phyloP scores from a whole-genome alignment of 2,329 filamentous ascomycete species.

The Colletotrichum euphorbiae region DNA sequence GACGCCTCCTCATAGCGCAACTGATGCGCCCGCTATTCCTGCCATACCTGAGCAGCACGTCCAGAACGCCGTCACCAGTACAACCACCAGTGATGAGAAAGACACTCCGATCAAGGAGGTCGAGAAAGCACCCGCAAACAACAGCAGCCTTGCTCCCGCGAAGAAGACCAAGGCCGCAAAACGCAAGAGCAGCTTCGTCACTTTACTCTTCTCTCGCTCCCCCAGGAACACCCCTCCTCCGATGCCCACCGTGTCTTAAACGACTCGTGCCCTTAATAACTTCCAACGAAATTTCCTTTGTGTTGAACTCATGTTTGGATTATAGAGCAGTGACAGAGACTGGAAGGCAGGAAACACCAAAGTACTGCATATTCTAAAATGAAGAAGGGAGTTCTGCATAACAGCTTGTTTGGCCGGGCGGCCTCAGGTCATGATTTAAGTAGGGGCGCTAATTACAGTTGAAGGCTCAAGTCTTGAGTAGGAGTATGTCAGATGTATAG shows the following conservation, averaged over 20 bases:
- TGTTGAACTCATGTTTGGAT: constrained; percentile 1
- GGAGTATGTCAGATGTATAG: neutral
- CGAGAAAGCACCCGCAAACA: constrained; percentile 21
- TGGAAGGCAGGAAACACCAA: constrained; percentile 18
- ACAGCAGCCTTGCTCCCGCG: neutral
- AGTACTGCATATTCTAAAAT: constrained; percentile 18
- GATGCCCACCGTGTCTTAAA: constrained; percentile 12
- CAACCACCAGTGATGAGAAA: constrained; percentile 18
- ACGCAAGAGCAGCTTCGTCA: constrained; percentile 36
- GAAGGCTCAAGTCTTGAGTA: constrained; percentile 5
- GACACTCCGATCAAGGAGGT: constrained; percentile 27
- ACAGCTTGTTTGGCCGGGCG: constrained; percentile 5
- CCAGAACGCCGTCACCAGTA: neutral
- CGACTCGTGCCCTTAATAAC: neutral
- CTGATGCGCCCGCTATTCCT: constrained; percentile 30
- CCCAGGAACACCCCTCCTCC: constrained; percentile 18
- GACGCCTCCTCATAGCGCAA: constrained; percentile 36
- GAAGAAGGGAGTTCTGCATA: constrained; percentile 32
- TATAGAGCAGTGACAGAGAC: constrained; percentile 25
- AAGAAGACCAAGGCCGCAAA: constrained; percentile 31
- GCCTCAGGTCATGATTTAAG: constrained; percentile 2
- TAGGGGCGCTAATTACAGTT: constrained; percentile 8
- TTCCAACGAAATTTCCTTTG: constrained; percentile 25
- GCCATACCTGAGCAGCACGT: constrained; percentile 26
- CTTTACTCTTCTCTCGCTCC: constrained; percentile 30